Conservation (phyloP, 2,329 filamentous ascomycete genomes). For the Apiospora rasikravindrae region DNA sequence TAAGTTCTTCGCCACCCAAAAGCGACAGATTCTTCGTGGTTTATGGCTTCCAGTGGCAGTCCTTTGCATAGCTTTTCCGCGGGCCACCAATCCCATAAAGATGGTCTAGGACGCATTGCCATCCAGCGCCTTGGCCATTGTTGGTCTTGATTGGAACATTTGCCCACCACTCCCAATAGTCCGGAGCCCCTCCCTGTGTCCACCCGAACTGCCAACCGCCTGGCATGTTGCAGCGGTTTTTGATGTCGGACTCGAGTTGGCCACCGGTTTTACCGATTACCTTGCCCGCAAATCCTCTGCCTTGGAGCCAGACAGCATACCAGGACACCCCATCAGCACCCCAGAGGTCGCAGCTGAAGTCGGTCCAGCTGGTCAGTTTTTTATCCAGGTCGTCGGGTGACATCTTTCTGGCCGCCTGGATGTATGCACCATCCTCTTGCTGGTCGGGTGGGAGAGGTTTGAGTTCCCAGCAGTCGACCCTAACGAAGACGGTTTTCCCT, state of each 20-base stretch:
- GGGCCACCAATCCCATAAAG: neutral
- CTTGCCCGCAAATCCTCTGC: neutral
- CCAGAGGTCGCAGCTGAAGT: neutral
- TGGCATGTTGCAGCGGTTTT: neutral
- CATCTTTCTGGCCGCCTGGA: neutral
- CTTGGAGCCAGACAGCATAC: neutral
- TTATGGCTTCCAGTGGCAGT: neutral
- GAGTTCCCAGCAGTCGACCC: neutral
- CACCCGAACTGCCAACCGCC: neutral
- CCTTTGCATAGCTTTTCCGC: neutral
- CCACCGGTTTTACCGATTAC: neutral
- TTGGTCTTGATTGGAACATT: neutral
- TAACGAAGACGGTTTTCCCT: neutral
- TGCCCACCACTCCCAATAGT: neutral
- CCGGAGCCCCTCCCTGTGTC: neutral
- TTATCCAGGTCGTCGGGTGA: neutral
- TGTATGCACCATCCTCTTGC: neutral
- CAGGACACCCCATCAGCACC: too few relatives aligned
- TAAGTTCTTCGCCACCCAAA: too few relatives aligned
- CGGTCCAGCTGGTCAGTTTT: neutral
- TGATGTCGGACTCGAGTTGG: neutral
- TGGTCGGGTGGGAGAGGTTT: neutral
- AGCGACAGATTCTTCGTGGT: too few relatives aligned
- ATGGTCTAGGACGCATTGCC: neutral
- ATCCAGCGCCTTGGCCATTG: neutral